These are phyloP conservation scores for Choricystis sp. DNA, from an alignment of 139 green algal species.

Conservation along the genomic window DNA sequence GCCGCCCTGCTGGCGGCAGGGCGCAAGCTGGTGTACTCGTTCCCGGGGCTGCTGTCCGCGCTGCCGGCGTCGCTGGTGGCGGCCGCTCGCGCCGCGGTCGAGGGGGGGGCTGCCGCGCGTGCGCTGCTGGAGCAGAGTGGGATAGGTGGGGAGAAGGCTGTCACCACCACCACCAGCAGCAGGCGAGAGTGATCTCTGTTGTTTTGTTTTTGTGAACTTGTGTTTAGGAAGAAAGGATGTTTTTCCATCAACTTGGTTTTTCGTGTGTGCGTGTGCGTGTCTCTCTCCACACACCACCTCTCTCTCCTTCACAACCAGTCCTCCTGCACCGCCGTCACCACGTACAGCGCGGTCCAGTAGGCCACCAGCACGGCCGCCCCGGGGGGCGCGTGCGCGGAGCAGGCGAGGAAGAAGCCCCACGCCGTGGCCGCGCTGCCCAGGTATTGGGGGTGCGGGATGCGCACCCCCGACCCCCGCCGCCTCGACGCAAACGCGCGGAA, in stretches of 20 bases:
- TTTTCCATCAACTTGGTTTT: too few species aligned
- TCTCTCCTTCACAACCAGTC: slow-evolving; percentile 6
- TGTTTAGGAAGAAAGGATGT: too few species aligned
- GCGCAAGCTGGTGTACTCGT: not conserved
- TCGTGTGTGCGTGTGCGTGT: too few species aligned
- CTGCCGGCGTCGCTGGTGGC: not conserved
- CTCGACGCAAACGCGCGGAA: slow-evolving; percentile 27
- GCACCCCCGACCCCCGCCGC: not conserved
- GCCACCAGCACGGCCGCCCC: slow-evolving; percentile 10
- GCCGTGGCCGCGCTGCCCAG: slow-evolving; percentile 45
- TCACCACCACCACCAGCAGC: too few species aligned
- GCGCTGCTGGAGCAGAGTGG: not conserved
- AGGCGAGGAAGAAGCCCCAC: slow-evolving; percentile 23
- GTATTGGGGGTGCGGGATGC: slow-evolving; percentile 62
- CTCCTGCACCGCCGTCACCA: slow-evolving; percentile 33
- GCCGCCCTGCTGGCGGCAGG: not conserved
- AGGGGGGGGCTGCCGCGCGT: too few species aligned
- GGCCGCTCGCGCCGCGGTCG: not conserved
- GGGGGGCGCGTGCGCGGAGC: slow-evolving; percentile 14
- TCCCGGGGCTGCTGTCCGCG: not conserved
- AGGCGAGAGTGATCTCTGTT: too few species aligned
- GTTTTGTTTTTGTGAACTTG: too few species aligned
- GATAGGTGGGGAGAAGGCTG: too few species aligned
- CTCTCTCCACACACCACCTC: not conserved
- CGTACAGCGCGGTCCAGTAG: slow-evolving; percentile 51